Percentiles rank a stretch among this genome's conserved stretches.
phyloP scores from a whole-genome alignment of 164 flowering plant genomes.

The Protea cynaroides region DNA sequence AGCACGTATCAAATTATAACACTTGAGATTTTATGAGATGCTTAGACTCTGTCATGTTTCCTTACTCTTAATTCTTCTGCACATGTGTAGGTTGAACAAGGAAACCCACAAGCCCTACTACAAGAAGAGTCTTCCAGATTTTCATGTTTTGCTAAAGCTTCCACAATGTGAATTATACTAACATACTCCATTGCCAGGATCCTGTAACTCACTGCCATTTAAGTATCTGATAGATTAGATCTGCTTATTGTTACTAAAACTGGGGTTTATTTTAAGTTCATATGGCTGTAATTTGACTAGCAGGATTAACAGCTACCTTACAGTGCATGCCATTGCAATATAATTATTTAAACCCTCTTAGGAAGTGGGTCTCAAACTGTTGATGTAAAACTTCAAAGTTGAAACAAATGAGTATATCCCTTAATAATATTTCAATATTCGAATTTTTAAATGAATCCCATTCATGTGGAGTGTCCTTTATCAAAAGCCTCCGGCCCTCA shows the following conservation, averaged over 20 bases:
- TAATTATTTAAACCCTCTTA: not conserved
- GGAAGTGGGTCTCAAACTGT: no score
- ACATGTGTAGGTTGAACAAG: constrained; percentile 68
- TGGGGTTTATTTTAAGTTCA: not conserved
- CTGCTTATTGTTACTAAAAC: not conserved
- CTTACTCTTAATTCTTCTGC: not conserved
- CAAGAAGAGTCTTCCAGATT: constrained; percentile 55
- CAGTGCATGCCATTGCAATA: not conserved
- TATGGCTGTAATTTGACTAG: not conserved
- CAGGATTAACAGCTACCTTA: not conserved
- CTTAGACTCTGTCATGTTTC: not conserved
- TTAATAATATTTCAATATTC: no score
- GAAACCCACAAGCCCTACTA: constrained; percentile 66
- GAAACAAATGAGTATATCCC: no score
- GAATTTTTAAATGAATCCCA: no score
- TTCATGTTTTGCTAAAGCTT: constrained; percentile 73
- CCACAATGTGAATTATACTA: constrained; percentile 38
- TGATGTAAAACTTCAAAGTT: no score
- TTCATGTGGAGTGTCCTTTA: no score
- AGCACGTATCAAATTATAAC: no score
- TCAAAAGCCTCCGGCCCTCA: no score
- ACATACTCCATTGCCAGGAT: not conserved
- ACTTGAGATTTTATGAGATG: not conserved
- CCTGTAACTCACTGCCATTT: not conserved
- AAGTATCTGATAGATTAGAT: not conserved